Conservation (phyloP, 1,284 basidiomycete species). For the Ganoderma lingzhi region DNA sequence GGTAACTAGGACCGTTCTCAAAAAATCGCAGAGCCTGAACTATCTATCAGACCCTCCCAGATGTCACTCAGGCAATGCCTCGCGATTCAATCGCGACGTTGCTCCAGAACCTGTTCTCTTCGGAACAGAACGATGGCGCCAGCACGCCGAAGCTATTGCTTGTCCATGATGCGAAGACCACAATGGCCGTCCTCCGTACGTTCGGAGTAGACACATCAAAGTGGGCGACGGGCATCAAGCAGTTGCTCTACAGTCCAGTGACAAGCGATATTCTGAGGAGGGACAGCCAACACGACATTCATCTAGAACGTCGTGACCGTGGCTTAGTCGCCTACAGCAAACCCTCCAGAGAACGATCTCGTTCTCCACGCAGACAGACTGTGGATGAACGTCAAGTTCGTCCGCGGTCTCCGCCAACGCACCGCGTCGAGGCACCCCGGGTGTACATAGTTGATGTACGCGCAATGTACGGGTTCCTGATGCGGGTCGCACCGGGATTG, state of each 20-base stretch:
- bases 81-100: constrained; percentile 16
- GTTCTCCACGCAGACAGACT: constrained; percentile 35
- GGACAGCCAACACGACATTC: neutral
- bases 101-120: constrained; percentile 32
- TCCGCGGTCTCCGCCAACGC: constrained; percentile 29
- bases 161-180: constrained; percentile 37
- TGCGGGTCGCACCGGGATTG: constrained; percentile 20
- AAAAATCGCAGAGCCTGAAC: neutral
- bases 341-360: constrained; percentile 32
- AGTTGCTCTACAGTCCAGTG: constrained; percentile 32
- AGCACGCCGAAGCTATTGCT: constrained; percentile 37
- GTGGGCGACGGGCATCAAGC: constrained; percentile 37
- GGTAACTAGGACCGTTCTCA: constrained; percentile 21
- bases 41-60: constrained; percentile 19
- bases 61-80: constrained; percentile 22
- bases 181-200: constrained; percentile 31
- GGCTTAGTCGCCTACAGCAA: neutral
- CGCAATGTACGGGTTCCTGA: constrained; percentile 38
- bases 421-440: constrained; percentile 15
- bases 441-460: constrained; percentile 44
- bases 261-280: neutral
- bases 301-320: neutral
- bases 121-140: constrained; percentile 7
- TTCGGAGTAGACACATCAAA: constrained; percentile 36
- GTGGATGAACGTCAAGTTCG: constrained; percentile 17